phyloP scores from a whole-genome alignment of 2,329 filamentous ascomycete species.

The Fusarium redolens region DNA sequence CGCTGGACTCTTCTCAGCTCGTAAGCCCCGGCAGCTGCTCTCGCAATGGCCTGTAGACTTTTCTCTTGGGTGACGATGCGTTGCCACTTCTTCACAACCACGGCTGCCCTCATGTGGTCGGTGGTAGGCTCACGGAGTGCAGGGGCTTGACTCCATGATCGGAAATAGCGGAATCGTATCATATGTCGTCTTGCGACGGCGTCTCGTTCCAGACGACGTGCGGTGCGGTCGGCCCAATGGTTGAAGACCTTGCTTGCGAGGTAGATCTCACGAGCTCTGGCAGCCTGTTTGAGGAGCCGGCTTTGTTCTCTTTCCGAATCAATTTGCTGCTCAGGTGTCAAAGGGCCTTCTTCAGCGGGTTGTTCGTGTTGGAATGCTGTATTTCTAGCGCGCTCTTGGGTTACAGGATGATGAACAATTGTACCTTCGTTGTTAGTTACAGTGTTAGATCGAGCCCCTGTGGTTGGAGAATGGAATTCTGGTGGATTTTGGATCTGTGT shows the following conservation, averaged over 20 bases:
- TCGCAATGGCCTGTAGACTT: constrained; percentile 43
- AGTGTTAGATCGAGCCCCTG: not conserved
- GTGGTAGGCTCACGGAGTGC: constrained; percentile 44
- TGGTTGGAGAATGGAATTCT: constrained; percentile 5
- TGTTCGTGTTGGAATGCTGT: not conserved
- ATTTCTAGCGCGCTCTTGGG: constrained; percentile 3
- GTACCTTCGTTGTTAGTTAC: constrained; percentile 14
- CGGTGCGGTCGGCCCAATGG: constrained; percentile 73
- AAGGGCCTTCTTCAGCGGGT: constrained; percentile 8
- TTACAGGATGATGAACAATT: constrained; percentile 1
- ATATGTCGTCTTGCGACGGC: constrained; percentile 77
- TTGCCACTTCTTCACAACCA: constrained; percentile 50
- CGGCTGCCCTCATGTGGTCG: constrained; percentile 47
- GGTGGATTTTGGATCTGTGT: not conserved
- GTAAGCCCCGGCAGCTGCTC: constrained; percentile 37
- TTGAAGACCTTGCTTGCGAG: constrained; percentile 58
- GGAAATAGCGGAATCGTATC: constrained; percentile 64
- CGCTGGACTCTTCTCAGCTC: constrained; percentile 33
- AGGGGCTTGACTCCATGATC: constrained; percentile 51
- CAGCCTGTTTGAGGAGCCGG: constrained; percentile 61
- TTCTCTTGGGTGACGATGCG: constrained; percentile 46
- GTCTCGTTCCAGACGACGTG: constrained; percentile 73
- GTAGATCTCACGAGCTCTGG: constrained; percentile 72
- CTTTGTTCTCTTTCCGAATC: constrained; percentile 34
- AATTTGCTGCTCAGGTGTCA: constrained; percentile 9